Evolutionary conservation across 2,329 filamentous ascomycete genomes (phyloP).

Genomic region (Helotiales sp.): DNA sequence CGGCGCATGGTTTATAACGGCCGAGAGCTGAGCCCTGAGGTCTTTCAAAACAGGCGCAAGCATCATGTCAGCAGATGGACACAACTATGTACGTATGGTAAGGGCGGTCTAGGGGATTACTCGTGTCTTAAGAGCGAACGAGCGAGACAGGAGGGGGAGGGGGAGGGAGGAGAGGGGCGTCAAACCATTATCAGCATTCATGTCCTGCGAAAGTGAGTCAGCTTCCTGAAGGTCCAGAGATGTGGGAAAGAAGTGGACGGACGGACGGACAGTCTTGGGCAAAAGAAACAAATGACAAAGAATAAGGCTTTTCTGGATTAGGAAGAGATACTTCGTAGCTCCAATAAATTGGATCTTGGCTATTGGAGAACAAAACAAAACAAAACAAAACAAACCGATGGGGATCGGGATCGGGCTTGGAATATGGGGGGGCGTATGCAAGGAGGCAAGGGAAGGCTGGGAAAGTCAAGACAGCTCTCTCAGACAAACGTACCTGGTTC

Average conservation of each 20-base stretch:
- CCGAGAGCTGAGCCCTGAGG: conserved; percentile 44
- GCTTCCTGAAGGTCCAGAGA: conserved; percentile 21
- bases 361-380: conserved; percentile 6
- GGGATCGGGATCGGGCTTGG: neutral
- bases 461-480: conserved; percentile 10
- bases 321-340: conserved; percentile 11
- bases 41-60: conserved; percentile 37
- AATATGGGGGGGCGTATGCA: conserved; percentile 1
- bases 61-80: conserved; percentile 39
- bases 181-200: conserved; percentile 41
- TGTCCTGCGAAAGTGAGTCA: conserved; percentile 41
- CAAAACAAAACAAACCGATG: too few relatives aligned
- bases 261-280: neutral
- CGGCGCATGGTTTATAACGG: conserved; percentile 39
- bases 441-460: conserved; percentile 4
- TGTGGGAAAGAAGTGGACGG: conserved; percentile 6
- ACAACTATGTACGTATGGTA: neutral
- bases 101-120: conserved; percentile 9
- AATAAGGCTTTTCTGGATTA: conserved; percentile 17
- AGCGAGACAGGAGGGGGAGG: neutral
- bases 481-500: conserved; percentile 37
- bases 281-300: conserved; percentile 18
- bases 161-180: conserved; percentile 15
- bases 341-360: neutral
- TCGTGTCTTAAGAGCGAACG: conserved; percentile 20